Base-by-base conservation (phyloP, 768 basidiomycete species). In the Daedalea quercina region DNA sequence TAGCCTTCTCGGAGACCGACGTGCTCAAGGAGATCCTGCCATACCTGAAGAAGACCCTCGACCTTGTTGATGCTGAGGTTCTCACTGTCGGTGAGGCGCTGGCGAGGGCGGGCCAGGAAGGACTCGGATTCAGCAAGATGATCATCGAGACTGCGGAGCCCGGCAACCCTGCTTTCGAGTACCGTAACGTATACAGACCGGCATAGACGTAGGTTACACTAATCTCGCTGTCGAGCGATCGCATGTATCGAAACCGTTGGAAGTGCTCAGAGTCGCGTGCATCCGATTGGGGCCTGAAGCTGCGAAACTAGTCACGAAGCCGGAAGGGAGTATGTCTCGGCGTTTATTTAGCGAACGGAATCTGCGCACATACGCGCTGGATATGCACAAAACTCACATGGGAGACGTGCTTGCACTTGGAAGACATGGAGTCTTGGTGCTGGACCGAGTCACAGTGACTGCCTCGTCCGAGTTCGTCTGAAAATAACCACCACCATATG, bases 121-220 rank as follows among this genome's bases (percentile, higher is more conserved):
- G 86, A 0, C 90, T 81, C 66, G 81, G 78, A 0, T 90, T 81
- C 66, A 81, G 78, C 15, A 76, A 77, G 62, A 72, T 65, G 53
- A 85, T 91, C 59, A 83, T 94, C 42, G 92, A 93, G 53, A 72
- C 72, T n/a, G 88, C 91, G 11, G 92, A 94, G 70, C 94, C 94
- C 31, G 92, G 89, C 9, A 77, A 73, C 33, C 94, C 94, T 44
- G 85, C 84, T 3, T 88, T 94, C 62, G 87, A 93, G 63, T 95
- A 93, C 69, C 81, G 82, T 65, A 96, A 95, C 68, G 82, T 87
- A 25, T 60, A 44, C 19, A 43, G 40, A 11, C 13, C 17, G 4
- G 15, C 15, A 40, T 40, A 40, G 37, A 40, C 17, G 37, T 40
- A 40, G 37, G 15, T 15, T 40, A 40, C 37, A 19, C 37, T 40